Evolutionary conservation across 768 basidiomycete species (phyloP).

Genomic region (Boletus vinaceobasis): DNA sequence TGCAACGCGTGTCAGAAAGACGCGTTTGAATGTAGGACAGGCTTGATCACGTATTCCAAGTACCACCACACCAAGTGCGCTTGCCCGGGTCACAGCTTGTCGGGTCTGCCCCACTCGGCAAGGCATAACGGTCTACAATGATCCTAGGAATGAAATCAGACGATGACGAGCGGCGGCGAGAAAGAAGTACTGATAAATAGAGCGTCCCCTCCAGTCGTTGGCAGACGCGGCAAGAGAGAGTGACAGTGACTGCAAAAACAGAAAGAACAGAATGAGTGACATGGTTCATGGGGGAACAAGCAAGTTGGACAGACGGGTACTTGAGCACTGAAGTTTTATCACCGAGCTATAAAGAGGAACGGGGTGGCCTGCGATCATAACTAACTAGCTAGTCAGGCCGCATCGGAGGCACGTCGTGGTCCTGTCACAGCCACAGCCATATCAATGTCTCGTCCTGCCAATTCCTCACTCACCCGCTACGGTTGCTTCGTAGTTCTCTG

Average conservation of each 20-base stretch:
- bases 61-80: constrained; percentile 18
- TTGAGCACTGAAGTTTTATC: background rate
- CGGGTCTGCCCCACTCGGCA: constrained; percentile 7
- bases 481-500: constrained; percentile 68
- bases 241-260: background rate
- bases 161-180: background rate
- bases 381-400: background rate
- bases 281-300: background rate
- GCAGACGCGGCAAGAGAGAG: constrained; percentile 8
- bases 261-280: background rate
- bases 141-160: constrained; percentile 3
- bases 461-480: constrained; percentile 49
- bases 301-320: background rate
- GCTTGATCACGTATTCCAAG: constrained; percentile 11
- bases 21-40: background rate
- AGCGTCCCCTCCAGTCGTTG: constrained; percentile 14
- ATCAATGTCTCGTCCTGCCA: constrained; percentile 12
- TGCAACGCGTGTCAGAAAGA: constrained; percentile 11
- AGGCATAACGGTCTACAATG: constrained; percentile 12
- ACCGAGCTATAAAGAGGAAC: background rate
- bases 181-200: constrained; percentile 12
- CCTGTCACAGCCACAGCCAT: constrained; percentile 1
- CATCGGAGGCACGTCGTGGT: background rate
- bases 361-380: background rate
- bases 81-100: constrained; percentile 7